These are phyloP conservation scores for Colletotrichum sublineola DNA, from an alignment of 2,329 filamentous ascomycete species.

Conservation along the genomic window DNA sequence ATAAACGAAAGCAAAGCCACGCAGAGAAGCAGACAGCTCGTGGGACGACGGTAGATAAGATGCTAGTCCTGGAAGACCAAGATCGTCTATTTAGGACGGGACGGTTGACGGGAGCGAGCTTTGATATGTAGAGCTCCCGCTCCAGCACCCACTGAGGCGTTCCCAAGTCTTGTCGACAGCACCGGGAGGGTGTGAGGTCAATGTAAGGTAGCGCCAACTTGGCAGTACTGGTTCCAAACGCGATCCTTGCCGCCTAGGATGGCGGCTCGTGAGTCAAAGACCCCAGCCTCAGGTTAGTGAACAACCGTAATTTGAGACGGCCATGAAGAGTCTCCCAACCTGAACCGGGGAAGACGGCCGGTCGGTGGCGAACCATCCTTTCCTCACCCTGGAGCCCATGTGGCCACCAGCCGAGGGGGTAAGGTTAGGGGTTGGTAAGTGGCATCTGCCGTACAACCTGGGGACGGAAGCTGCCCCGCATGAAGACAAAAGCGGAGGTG, in stretches of 20 bases:
- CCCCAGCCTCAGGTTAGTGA: conserved; percentile 30
- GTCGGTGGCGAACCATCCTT: conserved; percentile 17
- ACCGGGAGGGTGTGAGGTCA: too few relatives aligned
- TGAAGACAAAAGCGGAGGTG: not conserved
- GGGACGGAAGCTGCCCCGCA: conserved; percentile 6
- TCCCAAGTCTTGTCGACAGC: not conserved
- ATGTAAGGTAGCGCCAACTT: too few relatives aligned
- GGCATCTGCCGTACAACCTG: conserved; percentile 22
- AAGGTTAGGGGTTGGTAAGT: not conserved
- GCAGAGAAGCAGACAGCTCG: not conserved
- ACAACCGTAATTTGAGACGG: conserved; percentile 29
- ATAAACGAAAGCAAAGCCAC: not conserved
- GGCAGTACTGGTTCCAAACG: too few relatives aligned
- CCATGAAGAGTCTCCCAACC: conserved; percentile 17
- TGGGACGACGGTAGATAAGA: conserved; percentile 5
- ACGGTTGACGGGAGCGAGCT: not conserved
- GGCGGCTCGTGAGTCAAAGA: not conserved
- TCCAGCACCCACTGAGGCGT: conserved; percentile 5
- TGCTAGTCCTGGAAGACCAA: conserved; percentile 23
- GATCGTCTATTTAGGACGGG: not conserved
- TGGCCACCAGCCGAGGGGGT: conserved; percentile 10
- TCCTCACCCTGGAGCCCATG: not conserved
- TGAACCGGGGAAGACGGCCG: conserved; percentile 18
- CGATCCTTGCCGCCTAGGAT: not conserved
- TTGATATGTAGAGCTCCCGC: conserved; percentile 27